Evolutionary conservation across 345 rosid species (phyloP).

Genomic region (Hypericum perforatum): DNA sequence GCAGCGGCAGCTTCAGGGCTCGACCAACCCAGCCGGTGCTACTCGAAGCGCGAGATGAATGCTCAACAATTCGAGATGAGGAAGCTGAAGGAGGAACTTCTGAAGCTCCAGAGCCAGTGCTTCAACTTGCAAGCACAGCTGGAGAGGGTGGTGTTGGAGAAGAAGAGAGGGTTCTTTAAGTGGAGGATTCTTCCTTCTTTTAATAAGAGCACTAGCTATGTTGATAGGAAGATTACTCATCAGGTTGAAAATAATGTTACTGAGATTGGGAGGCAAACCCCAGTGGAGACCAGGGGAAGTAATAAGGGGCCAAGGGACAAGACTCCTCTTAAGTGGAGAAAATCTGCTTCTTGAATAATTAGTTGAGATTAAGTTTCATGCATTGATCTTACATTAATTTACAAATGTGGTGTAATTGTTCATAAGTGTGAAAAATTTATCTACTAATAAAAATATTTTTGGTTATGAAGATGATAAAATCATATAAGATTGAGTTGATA

Average conservation of each 20-base stretch:
- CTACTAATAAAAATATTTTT: no score
- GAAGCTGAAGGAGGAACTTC: conserved; percentile 56
- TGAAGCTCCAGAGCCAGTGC: conserved; percentile 53
- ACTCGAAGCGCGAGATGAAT: conserved; percentile 57
- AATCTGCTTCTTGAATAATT: conserved; percentile 38
- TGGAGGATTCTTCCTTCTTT: conserved; percentile 50
- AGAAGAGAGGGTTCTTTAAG: conserved; percentile 64
- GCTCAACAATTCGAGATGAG: conserved; percentile 52
- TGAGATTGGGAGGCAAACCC: conserved; percentile 38
- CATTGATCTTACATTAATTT: no score
- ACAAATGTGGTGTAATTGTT: no score
- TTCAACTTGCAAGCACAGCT: conserved; percentile 45
- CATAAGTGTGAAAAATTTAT: no score
- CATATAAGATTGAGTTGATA: no score
- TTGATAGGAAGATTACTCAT: conserved; percentile 2
- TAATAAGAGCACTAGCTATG: conserved; percentile 22
- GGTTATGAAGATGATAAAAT: no score
- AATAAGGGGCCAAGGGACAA: conserved; percentile 43
- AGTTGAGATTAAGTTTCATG: no score
- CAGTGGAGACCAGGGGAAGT: conserved; percentile 34
- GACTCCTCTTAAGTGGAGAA: conserved; percentile 52
- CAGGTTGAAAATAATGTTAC: conserved; percentile 13
- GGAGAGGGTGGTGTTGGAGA: conserved; percentile 46
- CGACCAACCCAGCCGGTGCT: conserved; percentile 41
- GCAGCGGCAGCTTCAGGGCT: neutral